Base-by-base conservation (phyloP, 2,329 filamentous ascomycete species). In the Claviceps sp. region DNA sequence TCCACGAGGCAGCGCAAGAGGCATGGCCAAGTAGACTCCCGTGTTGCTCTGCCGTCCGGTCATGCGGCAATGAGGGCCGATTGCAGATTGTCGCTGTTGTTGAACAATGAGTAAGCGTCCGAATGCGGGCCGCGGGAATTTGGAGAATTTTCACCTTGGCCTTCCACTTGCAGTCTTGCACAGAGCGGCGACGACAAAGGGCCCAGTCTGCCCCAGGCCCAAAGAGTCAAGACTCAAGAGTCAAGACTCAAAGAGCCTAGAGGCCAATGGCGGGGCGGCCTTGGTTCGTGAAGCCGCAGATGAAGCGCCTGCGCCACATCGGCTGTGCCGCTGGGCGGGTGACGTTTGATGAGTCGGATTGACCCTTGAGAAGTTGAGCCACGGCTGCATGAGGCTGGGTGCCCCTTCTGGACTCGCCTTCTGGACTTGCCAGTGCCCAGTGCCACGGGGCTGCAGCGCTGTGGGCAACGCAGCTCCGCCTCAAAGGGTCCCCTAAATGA, bases 221-320 rank as follows among this genome's bases (percentile, higher is more conserved):
- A 22, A n/a, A 40, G 11, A 43, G 3, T 9, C 6, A 42, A 43
- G n/a, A 22, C 18, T 20, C 20, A 48, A 38, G n/a, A 43, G 3
- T 9, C 6, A 42, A 43, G n/a, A 22, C 18, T 20, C 20, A 48
- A 38, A 48, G 3, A n/a, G n/a, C n/a, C n/a, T n/a, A n/a, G n/a
- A 48, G 18, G 43, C 41, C 24, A 38, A 37, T 13, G 4, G 20
- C 24, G 20, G 45, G 42, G 13, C 9, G 26, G 18, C 13, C 41
- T 45, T 45, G 42, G 30, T 50, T 50, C 40, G 30, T 50, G 26
- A 46, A 43, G 41, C 41, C 48, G 22, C 38, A 37, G 40, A 14
- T 44, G 48, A 11, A 16, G 48, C 24, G 18, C 30, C 26, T 50
- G 48, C 43, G 40, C 48, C 48, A 50, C 48, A 50, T 24, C n/a